A percentile compares a stretch with the other conserved stretches of the same genome.
phyloP scores from a whole-genome alignment of 768 basidiomycete species.

The Boletus rubescentipes region DNA sequence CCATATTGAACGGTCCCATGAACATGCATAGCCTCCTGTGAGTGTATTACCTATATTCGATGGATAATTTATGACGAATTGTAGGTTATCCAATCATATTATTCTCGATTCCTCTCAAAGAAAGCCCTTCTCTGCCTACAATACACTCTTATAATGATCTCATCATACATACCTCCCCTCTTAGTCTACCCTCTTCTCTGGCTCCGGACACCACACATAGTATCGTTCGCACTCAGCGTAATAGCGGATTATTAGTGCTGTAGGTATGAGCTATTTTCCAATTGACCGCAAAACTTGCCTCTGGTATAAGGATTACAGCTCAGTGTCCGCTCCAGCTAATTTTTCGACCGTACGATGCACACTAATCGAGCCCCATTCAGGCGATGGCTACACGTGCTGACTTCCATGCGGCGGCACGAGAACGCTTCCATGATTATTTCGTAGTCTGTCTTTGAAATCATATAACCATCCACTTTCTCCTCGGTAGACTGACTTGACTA shows the following conservation, averaged over 20 bases:
- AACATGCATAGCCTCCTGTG: neutral
- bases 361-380: neutral
- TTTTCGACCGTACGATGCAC: neutral
- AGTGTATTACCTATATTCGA: neutral
- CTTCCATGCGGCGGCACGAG: neutral
- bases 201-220: neutral
- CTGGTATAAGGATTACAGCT: neutral
- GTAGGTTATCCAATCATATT: neutral
- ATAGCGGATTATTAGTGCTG: neutral
- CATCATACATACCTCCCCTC: neutral
- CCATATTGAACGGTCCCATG: neutral
- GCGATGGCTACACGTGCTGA: neutral
- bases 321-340: neutral
- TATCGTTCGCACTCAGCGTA: neutral
- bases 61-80: neutral
- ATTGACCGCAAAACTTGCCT: neutral
- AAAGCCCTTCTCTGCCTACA: neutral
- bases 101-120: neutral
- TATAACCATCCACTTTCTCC: neutral
- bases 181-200: neutral
- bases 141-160: neutral
- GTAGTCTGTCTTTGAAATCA: neutral
- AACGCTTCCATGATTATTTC: neutral
- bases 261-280: constrained; percentile 9
- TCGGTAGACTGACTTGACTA: neutral